Base-by-base conservation (phyloP, 1,139 yeast species). In the Taphrina communis region DNA sequence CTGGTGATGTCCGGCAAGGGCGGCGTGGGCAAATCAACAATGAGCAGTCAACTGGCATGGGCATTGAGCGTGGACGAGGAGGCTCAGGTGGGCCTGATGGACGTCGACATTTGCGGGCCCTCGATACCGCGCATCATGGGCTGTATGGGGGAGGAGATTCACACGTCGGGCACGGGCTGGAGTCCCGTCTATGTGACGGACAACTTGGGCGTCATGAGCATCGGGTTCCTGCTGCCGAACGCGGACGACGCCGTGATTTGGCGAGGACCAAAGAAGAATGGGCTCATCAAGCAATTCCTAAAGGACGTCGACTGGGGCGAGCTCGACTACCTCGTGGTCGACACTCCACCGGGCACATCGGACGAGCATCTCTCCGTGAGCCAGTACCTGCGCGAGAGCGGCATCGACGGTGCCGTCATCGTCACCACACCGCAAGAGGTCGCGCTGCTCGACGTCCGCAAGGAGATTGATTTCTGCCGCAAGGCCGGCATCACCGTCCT, bases 371-470 rank as follows among this genome's bases (percentile, higher is more conserved):
- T 95, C 60, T 87, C 96, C 8, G 93, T 94, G 36, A 90, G 94
- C 55, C 87, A 90, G 61, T 93, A 90, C 75, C 82, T 95, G 84
- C 89, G 90, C 75, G 97, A 91, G 59, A 88, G 88, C 6, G 97
- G 97, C 0, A 88, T 94, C 1, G 98, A 94, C 77, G 99, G 99
- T 0, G 99, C 99, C 0, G 82, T 95, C 42, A 85, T 95, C 7
- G 96, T 95, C 39, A 94, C 99, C 0, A 95, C 99, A 0, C 99
- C 99, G 0, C 99, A 95, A 78, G 99, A 95, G 77, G 98, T 94
- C 21, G 96, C 99, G 0, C 80, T 95, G 52, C 80, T 94, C 57
- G 99, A 95, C 77, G 99, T 95, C 1, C 82, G 99, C 70, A 95
- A 94, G 78, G 99, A 95, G 77, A 90, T 95, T 46, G 97, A 93